These are phyloP conservation scores for Vicia villosa DNA, from an alignment of 306 rosid genomes.

Conservation along the genomic window DNA sequence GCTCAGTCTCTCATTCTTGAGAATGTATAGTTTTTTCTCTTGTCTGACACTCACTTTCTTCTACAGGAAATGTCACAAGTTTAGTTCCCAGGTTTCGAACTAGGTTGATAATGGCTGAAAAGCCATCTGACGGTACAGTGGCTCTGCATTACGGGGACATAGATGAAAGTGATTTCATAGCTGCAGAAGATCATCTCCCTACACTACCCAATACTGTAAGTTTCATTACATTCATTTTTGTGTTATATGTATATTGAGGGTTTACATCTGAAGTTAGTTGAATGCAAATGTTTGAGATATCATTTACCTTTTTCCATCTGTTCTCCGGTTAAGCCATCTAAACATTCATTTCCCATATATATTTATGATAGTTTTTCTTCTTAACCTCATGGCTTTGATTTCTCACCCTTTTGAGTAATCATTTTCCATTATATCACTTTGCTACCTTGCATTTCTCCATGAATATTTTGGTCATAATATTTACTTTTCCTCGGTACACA, in stretches of 20 bases:
- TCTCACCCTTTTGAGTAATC: conserved; percentile 3
- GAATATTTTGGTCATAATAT: conserved; percentile 12
- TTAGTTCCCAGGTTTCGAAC: conserved; percentile 50
- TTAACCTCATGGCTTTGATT: conserved; percentile 25
- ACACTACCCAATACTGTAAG: conserved; percentile 93
- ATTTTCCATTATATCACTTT: conserved; percentile 12
- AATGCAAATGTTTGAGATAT: conserved; percentile 18
- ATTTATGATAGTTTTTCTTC: conserved; percentile 11
- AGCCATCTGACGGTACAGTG: conserved; percentile 89
- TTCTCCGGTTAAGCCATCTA: conserved; percentile 21
- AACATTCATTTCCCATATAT: conserved; percentile 15
- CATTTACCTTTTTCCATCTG: conserved; percentile 4
- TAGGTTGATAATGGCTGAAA: conserved; percentile 85
- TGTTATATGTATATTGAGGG: conserved; percentile 2
- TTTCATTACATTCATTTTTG: conserved; percentile 28
- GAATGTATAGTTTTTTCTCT: conserved; percentile 28
- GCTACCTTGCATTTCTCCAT: conserved; percentile 11
- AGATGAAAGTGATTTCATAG: conserved; percentile 53
- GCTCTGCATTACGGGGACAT: conserved; percentile 77
- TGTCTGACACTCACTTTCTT: conserved; percentile 40
- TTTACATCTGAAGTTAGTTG: conserved; percentile 31
- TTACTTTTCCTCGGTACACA: conserved; percentile 1
- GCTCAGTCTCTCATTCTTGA: conserved; percentile 20
- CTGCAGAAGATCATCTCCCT: conserved; percentile 76
- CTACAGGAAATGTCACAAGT: conserved; percentile 59